Evolutionary conservation across 2,329 filamentous ascomycete genomes (phyloP), one percentile per base, ranked within the genome.

Genomic region (Exophiala calicioides): DNA sequence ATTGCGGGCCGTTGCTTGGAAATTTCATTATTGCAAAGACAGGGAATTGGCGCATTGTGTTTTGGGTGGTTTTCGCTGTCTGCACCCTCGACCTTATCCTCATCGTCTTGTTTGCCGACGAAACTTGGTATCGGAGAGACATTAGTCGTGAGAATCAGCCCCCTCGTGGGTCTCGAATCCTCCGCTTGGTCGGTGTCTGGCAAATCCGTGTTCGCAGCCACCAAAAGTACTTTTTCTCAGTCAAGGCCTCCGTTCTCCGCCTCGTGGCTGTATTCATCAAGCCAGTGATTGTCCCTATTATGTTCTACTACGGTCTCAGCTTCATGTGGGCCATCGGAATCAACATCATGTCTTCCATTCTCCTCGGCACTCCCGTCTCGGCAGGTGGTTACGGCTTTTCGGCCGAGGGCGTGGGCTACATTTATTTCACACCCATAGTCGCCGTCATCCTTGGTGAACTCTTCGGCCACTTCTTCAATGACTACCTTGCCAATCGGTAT

Each of bases 401-500:
- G 12, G 13, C 20, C n/a, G 10, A 37, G 5, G 42, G 13, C 4
- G 12, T 29, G 13, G 32, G 30, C 3, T 44, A 27, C 33, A 30
- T 44, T 20, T 44, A 44, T 13, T 44, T 44, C 34, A 19, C 34
- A n/a, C 34, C 34, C n/a, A 52, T 65, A 2, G 58, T 66, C 24
- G 78, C 71, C 3, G 62, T 58, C 8, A 39, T 64, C 3, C 18
- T 47, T 64, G 65, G 65, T 7, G 67, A 61, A 39, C 31, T 52
- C 4, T 58, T 64, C 30, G 66, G 66, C 5, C 60, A 65, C 44
- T 62, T 62, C 47, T 64, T 66, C 42, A 68, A 68, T 36, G 32
- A 44, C 26, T 37, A 13, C 15, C 12, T 20, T 10, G 20, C 33
- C 1, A 18, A 10, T 5, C 13, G 42, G 13, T 44, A 44, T 12